A percentile compares a stretch with the other conserved stretches of the same genome.
Evolutionary conservation across 805 yeast species (phyloP).

Genomic region (Sugiyamaella chiloensis): DNA sequence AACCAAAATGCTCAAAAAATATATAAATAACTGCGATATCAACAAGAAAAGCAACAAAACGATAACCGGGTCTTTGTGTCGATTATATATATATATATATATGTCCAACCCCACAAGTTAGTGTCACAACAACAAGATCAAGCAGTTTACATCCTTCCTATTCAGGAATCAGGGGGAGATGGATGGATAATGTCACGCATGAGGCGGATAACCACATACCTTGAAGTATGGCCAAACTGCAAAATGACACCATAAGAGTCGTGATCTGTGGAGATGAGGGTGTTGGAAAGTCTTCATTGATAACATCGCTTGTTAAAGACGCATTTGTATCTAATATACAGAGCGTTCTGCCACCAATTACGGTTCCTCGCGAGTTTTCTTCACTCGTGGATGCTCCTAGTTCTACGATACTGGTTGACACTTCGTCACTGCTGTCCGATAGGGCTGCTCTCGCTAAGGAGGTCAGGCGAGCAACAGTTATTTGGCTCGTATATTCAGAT

Average conservation of each 20-base stretch:
- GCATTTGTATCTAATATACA: conserved; percentile 73
- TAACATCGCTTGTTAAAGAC: conserved; percentile 79
- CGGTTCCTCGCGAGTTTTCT: conserved; percentile 71
- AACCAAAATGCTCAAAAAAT: not conserved
- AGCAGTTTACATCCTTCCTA: not conserved
- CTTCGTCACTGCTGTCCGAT: conserved; percentile 59
- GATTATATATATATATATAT: no score
- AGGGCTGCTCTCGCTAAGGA: conserved; percentile 59
- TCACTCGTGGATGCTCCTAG: conserved; percentile 31
- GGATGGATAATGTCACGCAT: not conserved
- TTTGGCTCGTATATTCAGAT: conserved; percentile 92
- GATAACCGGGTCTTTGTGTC: no score
- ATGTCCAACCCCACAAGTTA: no score
- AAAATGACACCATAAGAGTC: conserved; percentile 51
- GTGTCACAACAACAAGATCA: no score
- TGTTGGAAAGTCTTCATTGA: conserved; percentile 45
- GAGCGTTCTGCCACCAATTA: conserved; percentile 76
- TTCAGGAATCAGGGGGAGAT: not conserved
- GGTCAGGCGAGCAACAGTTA: conserved; percentile 80
- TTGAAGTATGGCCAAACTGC: conserved; percentile 4
- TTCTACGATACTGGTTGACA: conserved; percentile 75
- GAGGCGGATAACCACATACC: not conserved
- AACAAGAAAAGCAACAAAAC: no score
- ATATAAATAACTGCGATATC: not conserved
- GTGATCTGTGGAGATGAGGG: conserved; percentile 95